Evolutionary conservation across 2,329 filamentous ascomycete genomes (phyloP).

Genomic region (Colletotrichum scovillei): DNA sequence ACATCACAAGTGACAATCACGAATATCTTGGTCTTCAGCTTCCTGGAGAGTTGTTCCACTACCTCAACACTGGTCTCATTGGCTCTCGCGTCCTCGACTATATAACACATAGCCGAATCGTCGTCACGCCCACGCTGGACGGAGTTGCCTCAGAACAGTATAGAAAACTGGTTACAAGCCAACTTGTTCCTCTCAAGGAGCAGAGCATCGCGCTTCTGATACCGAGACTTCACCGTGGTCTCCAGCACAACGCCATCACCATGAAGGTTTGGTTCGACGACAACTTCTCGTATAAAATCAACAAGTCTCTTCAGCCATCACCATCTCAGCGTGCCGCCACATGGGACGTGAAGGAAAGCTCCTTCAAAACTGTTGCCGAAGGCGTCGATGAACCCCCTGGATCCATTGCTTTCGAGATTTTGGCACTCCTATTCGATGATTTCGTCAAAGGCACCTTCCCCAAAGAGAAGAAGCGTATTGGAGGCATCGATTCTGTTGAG

Average conservation of each 20-base stretch:
- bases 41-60: slow-evolving; percentile 90
- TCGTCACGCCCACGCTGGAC: slow-evolving; percentile 86
- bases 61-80: slow-evolving; percentile 85
- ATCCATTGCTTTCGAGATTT: slow-evolving; percentile 69
- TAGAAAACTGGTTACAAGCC: slow-evolving; percentile 78
- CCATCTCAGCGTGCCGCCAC: slow-evolving; percentile 60
- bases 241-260: slow-evolving; percentile 81
- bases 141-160: slow-evolving; percentile 85
- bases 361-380: slow-evolving; percentile 60
- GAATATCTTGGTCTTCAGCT: slow-evolving; percentile 91
- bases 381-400: slow-evolving; percentile 55
- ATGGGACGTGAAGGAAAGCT: slow-evolving; percentile 79
- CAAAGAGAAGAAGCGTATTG: slow-evolving; percentile 66
- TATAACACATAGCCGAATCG: slow-evolving; percentile 82
- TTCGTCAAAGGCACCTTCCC: slow-evolving; percentile 78
- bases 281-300: slow-evolving; percentile 75
- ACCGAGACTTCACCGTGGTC: slow-evolving; percentile 83
- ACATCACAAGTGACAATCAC: slow-evolving; percentile 84
- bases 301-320: slow-evolving; percentile 59
- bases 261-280: slow-evolving; percentile 88
- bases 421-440: slow-evolving; percentile 74
- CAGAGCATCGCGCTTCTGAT: slow-evolving; percentile 83
- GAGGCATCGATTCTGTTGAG: slow-evolving; percentile 73
- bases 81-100: slow-evolving; percentile 83
- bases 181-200: slow-evolving; percentile 80